phyloP scores from a whole-genome alignment of 2,329 filamentous ascomycete species.

The Trichoderma sp. region DNA sequence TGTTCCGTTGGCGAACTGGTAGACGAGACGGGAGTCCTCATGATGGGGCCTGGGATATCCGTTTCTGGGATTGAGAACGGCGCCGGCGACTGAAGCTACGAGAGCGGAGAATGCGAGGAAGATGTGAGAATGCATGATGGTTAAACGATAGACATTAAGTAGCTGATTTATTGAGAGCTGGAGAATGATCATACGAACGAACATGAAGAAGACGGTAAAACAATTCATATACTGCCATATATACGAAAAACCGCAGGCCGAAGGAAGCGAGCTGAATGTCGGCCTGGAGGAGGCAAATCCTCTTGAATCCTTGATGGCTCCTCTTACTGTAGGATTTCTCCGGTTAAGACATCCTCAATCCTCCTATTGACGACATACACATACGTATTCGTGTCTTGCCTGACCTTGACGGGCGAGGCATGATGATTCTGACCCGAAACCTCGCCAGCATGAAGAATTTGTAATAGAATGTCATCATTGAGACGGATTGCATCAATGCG shows the following conservation, averaged over 20 bases:
- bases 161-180: not conserved
- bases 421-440: not conserved
- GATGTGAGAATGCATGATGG: not conserved
- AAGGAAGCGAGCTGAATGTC: not conserved
- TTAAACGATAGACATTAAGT: too few species aligned
- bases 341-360: not conserved
- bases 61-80: not conserved
- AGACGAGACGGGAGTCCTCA: not conserved
- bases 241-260: not conserved
- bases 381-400: too few species aligned
- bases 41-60: not conserved
- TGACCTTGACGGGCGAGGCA: not conserved
- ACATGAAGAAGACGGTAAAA: not conserved
- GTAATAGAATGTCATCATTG: not conserved
- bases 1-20: conserved; percentile 5
- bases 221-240: not conserved
- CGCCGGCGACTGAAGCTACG: not conserved
- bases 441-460: not conserved
- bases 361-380: not conserved
- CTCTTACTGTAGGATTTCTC: not conserved
- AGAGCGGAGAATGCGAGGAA: not conserved
- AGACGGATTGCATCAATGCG: not conserved
- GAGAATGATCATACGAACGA: not conserved
- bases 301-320: not conserved
- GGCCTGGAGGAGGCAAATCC: not conserved